phyloP scores from a whole-genome alignment of 1,284 basidiomycete species.

The Sporisorium graminicola region DNA sequence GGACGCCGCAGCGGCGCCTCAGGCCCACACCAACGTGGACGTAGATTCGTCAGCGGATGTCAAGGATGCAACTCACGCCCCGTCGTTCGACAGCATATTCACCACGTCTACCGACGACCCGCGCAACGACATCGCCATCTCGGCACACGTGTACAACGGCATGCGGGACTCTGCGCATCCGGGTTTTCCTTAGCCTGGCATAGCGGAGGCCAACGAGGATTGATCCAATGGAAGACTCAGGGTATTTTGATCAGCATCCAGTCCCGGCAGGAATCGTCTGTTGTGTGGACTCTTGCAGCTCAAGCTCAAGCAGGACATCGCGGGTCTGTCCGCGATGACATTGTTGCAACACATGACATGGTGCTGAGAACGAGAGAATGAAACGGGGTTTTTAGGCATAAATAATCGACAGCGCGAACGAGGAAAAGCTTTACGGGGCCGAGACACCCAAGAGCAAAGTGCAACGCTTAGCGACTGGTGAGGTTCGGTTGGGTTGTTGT shows the following conservation, averaged over 20 bases:
- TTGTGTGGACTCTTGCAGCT: too few species aligned
- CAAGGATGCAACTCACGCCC: slow-evolving; percentile 7
- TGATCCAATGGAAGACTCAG: not conserved
- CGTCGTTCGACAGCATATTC: slow-evolving; percentile 26
- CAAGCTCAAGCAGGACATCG: too few species aligned
- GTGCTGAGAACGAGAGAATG: not conserved
- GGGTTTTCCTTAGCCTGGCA: not conserved
- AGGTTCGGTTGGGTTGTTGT: too few species aligned
- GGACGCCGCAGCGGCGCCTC: not conserved
- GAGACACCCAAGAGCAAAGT: not conserved
- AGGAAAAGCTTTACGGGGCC: not conserved
- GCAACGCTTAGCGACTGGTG: not conserved
- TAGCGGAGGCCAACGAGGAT: not conserved
- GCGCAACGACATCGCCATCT: not conserved
- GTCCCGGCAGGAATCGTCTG: too few species aligned
- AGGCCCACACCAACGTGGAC: not conserved
- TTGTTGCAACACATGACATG: too few species aligned
- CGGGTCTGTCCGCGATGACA: too few species aligned
- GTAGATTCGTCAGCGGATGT: not conserved
- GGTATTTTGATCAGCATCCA: not conserved
- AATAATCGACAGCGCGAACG: not conserved
- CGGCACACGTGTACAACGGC: slow-evolving; percentile 3
- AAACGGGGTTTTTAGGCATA: not conserved
- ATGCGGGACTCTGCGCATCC: not conserved
- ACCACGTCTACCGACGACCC: slow-evolving; percentile 7